phyloP scores from a whole-genome alignment of 2,329 filamentous ascomycete genomes.

The Periconia digitata region DNA sequence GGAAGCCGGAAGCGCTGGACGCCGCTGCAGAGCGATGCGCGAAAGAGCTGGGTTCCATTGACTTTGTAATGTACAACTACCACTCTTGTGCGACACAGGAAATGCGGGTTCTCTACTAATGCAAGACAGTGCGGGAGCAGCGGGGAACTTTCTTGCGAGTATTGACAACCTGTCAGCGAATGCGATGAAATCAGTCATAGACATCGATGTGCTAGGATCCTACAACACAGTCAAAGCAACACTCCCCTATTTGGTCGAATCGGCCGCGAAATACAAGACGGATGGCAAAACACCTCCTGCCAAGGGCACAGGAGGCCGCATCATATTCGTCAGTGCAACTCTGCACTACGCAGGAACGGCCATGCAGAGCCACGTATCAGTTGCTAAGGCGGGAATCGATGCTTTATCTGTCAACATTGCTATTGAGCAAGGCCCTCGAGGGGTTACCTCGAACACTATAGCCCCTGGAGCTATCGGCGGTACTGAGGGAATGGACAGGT shows the following conservation, averaged over 20 bases:
- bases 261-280: constrained; percentile 64
- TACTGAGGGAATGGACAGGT: constrained; percentile 66
- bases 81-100: constrained; percentile 10
- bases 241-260: constrained; percentile 75
- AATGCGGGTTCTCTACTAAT: constrained; percentile 13
- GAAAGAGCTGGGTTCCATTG: constrained; percentile 81
- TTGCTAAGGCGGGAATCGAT: constrained; percentile 90
- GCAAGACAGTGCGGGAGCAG: constrained; percentile 74
- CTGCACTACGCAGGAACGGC: constrained; percentile 88
- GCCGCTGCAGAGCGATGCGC: constrained; percentile 77
- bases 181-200: constrained; percentile 92
- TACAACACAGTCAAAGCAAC: constrained; percentile 96
- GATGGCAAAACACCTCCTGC: constrained; percentile 55
- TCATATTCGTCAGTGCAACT: constrained; percentile 87
- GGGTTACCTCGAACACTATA: constrained; percentile 85
- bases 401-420: constrained; percentile 77
- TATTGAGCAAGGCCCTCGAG: constrained; percentile 86
- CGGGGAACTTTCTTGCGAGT: constrained; percentile 91
- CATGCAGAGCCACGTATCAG: constrained; percentile 84
- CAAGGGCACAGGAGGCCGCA: constrained; percentile 71
- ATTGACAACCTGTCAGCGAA: constrained; percentile 81
- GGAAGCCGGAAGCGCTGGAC: constrained; percentile 65
- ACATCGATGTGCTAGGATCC: constrained; percentile 91
- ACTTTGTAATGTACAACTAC: constrained; percentile 77
- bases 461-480: constrained; percentile 82